phyloP scores from a whole-genome alignment of 305 asterid genomes.

The Ruellia speciosa region DNA sequence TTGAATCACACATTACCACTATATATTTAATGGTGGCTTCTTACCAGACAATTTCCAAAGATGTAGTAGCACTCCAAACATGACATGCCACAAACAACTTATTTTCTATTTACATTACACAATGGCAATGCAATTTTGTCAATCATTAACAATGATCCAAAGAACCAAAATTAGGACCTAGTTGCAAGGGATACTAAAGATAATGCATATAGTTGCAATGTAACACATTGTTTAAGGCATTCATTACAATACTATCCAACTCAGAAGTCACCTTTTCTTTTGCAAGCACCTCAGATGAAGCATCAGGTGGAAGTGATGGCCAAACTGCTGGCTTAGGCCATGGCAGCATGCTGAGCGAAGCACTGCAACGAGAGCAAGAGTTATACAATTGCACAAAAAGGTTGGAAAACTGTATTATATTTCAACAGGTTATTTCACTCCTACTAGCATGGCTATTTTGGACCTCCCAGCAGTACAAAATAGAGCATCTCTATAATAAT shows the following conservation, averaged over 20 bases:
- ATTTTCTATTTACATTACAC: not conserved
- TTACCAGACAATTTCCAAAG: not conserved
- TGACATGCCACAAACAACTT: not conserved
- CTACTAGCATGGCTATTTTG: not conserved
- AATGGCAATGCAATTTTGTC: constrained; percentile 12
- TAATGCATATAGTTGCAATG: not conserved
- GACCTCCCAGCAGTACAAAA: constrained; percentile 16
- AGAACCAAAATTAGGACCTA: constrained; percentile 7
- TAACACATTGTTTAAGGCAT: not conserved
- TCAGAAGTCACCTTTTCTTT: constrained; percentile 77
- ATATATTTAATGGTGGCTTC: no score
- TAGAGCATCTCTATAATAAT: constrained; percentile 8
- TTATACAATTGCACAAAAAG: constrained; percentile 18
- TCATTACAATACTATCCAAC: not conserved
- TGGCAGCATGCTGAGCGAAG: constrained; percentile 93
- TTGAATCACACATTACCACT: no score
- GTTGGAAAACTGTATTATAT: constrained; percentile 15
- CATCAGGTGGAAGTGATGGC: constrained; percentile 88
- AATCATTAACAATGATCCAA: constrained; percentile 13
- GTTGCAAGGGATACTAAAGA: constrained; percentile 8
- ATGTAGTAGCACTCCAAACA: not conserved
- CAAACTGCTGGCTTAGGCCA: constrained; percentile 98
- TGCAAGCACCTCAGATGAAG: constrained; percentile 77
- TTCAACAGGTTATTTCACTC: constrained; percentile 2
- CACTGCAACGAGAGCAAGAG: constrained; percentile 44